A percentile compares a stretch with the other conserved stretches of the same genome.
Evolutionary conservation across 2,329 filamentous ascomycete genomes (phyloP).

Genomic region (Microcyclospora tardicrescens): DNA sequence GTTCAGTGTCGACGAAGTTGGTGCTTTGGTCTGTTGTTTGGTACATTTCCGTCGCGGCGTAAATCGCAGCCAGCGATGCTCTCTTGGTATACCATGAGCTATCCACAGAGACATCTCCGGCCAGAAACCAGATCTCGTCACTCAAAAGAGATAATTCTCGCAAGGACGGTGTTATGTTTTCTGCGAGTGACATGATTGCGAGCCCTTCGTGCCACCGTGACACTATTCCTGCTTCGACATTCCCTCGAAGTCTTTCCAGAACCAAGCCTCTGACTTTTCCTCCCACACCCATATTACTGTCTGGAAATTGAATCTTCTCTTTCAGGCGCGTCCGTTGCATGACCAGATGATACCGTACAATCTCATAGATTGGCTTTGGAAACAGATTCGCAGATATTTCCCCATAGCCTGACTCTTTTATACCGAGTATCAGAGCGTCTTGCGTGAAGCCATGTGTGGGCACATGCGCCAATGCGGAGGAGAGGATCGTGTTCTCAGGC

Average conservation of each 20-base stretch:
- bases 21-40: constrained; percentile 79
- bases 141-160: constrained; percentile 66
- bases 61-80: constrained; percentile 49
- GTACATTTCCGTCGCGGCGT: constrained; percentile 66
- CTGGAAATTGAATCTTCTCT: constrained; percentile 32
- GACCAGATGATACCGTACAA: constrained; percentile 67
- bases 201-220: constrained; percentile 82
- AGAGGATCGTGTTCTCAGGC: constrained; percentile 64
- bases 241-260: constrained; percentile 65
- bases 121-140: constrained; percentile 87
- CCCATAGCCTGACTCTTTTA: constrained; percentile 71
- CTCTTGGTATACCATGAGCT: constrained; percentile 75
- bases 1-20: constrained; percentile 62
- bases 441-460: constrained; percentile 71
- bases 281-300: constrained; percentile 35
- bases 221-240: constrained; percentile 49
- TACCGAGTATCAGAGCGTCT: constrained; percentile 60
- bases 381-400: constrained; percentile 78
- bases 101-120: constrained; percentile 72
- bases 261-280: constrained; percentile 58
- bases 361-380: constrained; percentile 63
- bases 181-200: constrained; percentile 77
- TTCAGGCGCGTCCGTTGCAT: constrained; percentile 50
- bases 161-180: constrained; percentile 61
- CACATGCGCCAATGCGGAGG: constrained; percentile 66